Base-by-base conservation (phyloP, 345 rosid species). In the Citrus hindsii region DNA sequence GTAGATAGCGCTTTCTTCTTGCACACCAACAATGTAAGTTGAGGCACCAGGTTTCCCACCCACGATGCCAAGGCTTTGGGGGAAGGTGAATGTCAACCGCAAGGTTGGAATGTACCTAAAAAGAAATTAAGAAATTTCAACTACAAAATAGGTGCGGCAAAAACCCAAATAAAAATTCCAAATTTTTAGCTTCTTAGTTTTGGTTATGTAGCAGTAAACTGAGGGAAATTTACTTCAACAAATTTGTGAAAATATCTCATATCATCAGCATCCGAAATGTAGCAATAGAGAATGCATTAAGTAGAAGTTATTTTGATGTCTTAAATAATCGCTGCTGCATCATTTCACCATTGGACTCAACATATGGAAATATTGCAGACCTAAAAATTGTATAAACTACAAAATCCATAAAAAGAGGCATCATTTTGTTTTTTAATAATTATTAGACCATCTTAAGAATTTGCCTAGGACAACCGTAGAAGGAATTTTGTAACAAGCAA, bases 11-110 rank as follows among this genome's bases (percentile, higher is more conserved):
- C 86, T 84, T 30, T 89, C 93, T 55, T 90, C 98, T 86, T 96
- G 98, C 77, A 96, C 93, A 9, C 97, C 99, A 63, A 96, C 82
- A 55, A 96, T 88, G 83, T 96, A 96, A 74, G 97, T 92, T 9
- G 99, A 96, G 74, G 94, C 87, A 80, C 97, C 89, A 59, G 99
- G 92, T 85, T 92, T 96, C 27, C 99, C 99, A 77, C 99, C 98
- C 85, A 96, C 76, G 74, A 96, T 88, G 51, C 99, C 98, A 68
- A 96, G 90, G 87, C 98, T 92, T 72, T 94, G 98, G 30, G 98
- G 95, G 77, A 94, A 94, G 71, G 92, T 85, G 85, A 94, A 94
- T 66, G 96, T 89, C 53, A 90, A 88, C 66, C 76, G 82, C 76
- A 96, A 83, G 64, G 94, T 92, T 74, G 99, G 97, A 81, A 91